Evolutionary conservation across 768 basidiomycete species (phyloP).

Genomic region (Paxillus ammoniavirescens): DNA sequence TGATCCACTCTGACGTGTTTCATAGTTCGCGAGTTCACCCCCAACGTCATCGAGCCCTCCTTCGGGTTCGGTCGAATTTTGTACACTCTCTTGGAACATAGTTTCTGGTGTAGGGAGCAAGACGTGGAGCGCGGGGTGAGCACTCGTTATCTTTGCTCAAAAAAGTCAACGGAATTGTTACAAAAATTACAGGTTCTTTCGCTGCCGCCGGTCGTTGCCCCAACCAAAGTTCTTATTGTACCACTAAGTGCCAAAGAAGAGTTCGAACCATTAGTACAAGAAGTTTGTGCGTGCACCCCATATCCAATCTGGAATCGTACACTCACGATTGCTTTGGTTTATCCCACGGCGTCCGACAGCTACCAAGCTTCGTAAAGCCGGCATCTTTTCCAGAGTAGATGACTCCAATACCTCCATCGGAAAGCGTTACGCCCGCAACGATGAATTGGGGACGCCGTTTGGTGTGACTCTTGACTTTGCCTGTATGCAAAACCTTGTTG

Average conservation of each 20-base stretch:
- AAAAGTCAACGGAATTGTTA: background rate
- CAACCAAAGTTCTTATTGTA: slow-evolving; percentile 95
- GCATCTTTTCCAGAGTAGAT: slow-evolving; percentile 91
- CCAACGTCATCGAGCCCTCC: slow-evolving; percentile 98
- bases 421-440: slow-evolving; percentile 95
- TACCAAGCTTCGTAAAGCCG: slow-evolving; percentile 79
- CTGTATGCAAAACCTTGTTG: slow-evolving; percentile 43
- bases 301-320: slow-evolving; percentile 3
- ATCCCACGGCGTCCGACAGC: slow-evolving; percentile 47
- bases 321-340: slow-evolving; percentile 7
- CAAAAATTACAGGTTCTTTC: slow-evolving; percentile 69
- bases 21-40: slow-evolving; percentile 89
- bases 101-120: slow-evolving; percentile 91
- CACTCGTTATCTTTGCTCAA: slow-evolving; percentile 11
- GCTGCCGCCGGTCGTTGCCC: slow-evolving; percentile 85
- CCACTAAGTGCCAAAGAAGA: slow-evolving; percentile 85
- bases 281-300: slow-evolving; percentile 74
- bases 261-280: slow-evolving; percentile 78
- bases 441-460: slow-evolving; percentile 97
- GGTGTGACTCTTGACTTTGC: slow-evolving; percentile 97
- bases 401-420: slow-evolving; percentile 95
- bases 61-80: slow-evolving; percentile 97
- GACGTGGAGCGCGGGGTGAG: slow-evolving; percentile 87
- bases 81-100: slow-evolving; percentile 92
- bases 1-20: slow-evolving; percentile 22